phyloP scores from a whole-genome alignment of 2,329 filamentous ascomycete species.

The Trichoderma oligosporum region DNA sequence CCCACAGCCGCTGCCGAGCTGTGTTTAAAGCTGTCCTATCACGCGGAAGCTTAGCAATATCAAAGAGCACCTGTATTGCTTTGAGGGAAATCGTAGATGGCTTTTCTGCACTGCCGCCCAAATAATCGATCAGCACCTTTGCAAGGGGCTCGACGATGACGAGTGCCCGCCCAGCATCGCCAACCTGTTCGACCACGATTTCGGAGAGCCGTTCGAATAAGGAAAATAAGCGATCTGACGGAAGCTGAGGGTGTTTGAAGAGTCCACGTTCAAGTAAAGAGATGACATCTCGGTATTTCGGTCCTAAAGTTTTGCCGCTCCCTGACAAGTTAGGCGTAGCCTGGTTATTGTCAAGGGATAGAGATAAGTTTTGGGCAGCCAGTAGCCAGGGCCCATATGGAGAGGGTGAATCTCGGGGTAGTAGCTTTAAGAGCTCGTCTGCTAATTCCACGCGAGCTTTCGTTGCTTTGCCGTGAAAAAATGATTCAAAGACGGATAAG shows the following conservation, averaged over 20 bases:
- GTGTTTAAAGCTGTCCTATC: constrained; percentile 62
- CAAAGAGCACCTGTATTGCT: constrained; percentile 43
- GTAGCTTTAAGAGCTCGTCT: constrained; percentile 48
- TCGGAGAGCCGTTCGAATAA: constrained; percentile 56
- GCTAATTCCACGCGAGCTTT: constrained; percentile 45
- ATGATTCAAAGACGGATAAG: constrained; percentile 53
- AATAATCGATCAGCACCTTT: constrained; percentile 45
- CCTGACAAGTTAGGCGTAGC: constrained; percentile 24
- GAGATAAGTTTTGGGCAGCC: constrained; percentile 44
- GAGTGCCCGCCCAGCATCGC: constrained; percentile 63
- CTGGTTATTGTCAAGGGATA: constrained; percentile 36
- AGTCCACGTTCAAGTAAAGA: constrained; percentile 64
- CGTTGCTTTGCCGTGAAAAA: constrained; percentile 49
- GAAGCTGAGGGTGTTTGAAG: constrained; percentile 45
- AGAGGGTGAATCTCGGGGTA: constrained; percentile 43
- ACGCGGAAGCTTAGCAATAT: constrained; percentile 50
- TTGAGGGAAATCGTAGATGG: constrained; percentile 30
- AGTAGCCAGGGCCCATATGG: constrained; percentile 52
- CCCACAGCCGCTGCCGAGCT: constrained; percentile 63
- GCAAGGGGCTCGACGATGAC: constrained; percentile 69
- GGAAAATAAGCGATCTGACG: constrained; percentile 45
- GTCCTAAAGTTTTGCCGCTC: constrained; percentile 50
- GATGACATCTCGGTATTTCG: constrained; percentile 66
- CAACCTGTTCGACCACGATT: constrained; percentile 58
- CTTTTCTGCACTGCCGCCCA: constrained; percentile 20